phyloP scores from a whole-genome alignment of 2,329 filamentous ascomycete genomes.

The Fusarium verrucosum region DNA sequence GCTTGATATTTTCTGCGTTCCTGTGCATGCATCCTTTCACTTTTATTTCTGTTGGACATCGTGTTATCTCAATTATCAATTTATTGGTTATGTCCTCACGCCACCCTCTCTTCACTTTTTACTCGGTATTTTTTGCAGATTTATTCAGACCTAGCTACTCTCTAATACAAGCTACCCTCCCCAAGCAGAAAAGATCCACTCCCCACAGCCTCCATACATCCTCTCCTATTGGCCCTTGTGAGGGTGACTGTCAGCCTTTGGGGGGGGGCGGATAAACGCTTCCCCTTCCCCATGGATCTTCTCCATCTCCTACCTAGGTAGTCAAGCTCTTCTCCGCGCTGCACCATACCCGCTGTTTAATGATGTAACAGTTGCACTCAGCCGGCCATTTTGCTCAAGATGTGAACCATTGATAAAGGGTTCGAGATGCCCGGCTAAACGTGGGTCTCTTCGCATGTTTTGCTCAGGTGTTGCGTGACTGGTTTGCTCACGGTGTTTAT shows the following conservation, averaged over 20 bases:
- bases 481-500: neutral
- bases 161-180: neutral
- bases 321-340: slow-evolving; percentile 3
- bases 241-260: slow-evolving; percentile 21
- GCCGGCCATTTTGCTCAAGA: neutral
- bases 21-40: fast-evolving
- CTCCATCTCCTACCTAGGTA: neutral
- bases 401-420: slow-evolving; percentile 4
- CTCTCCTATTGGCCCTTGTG: slow-evolving; percentile 8
- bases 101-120: too few species aligned
- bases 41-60: neutral
- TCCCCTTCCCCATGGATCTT: slow-evolving; percentile 29
- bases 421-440: neutral
- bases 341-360: neutral
- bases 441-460: neutral
- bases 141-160: neutral
- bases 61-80: too few species aligned
- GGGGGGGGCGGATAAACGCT: slow-evolving; percentile 14
- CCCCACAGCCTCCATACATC: neutral
- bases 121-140: neutral
- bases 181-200: slow-evolving; percentile 22
- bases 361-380: slow-evolving; percentile 23
- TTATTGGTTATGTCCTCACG: too few species aligned
- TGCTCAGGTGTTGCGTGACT: neutral
- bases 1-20: neutral